A percentile compares a stretch with the other conserved stretches of the same genome.
phyloP scores from a whole-genome alignment of 2,329 filamentous ascomycete species.

The Monosporascus cannonballus region DNA sequence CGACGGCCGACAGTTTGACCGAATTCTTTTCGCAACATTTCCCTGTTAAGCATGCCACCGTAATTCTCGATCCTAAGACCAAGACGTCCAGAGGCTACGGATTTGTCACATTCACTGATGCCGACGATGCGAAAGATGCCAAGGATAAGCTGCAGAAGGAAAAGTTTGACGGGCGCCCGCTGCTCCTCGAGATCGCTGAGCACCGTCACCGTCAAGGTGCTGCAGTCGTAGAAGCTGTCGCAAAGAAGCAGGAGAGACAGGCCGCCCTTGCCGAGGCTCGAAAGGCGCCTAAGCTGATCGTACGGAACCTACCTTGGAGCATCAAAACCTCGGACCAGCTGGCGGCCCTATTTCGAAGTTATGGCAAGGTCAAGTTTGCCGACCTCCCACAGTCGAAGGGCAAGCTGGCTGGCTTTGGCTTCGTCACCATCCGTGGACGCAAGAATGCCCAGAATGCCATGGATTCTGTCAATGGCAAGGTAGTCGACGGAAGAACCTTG shows the following conservation, averaged over 20 bases:
- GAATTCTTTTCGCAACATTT: conserved; percentile 91
- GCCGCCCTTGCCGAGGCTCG: conserved; percentile 55
- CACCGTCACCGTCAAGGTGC: conserved; percentile 59
- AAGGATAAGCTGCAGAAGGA: conserved; percentile 75
- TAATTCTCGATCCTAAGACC: conserved; percentile 78
- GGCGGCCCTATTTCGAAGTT: conserved; percentile 72
- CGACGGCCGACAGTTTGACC: conserved; percentile 76
- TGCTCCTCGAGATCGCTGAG: conserved; percentile 84
- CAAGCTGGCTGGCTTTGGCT: conserved; percentile 82
- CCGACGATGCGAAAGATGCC: conserved; percentile 80
- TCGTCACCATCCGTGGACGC: conserved; percentile 78
- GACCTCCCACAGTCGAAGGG: conserved; percentile 75
- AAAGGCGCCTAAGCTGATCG: conserved; percentile 70
- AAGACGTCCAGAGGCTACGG: conserved; percentile 89
- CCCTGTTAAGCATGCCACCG: conserved; percentile 92
- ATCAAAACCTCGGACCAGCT: conserved; percentile 83
- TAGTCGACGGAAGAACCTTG: conserved; percentile 78
- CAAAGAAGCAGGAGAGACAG: conserved; percentile 49
- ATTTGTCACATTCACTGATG: conserved; percentile 94
- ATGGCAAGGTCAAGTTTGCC: conserved; percentile 84
- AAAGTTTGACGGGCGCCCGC: conserved; percentile 69
- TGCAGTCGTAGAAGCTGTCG: conserved; percentile 38
- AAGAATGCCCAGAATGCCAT: conserved; percentile 91
- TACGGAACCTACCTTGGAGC: conserved; percentile 93
- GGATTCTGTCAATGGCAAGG: conserved; percentile 78